Evolutionary conservation across 352 stramenopile genomes (phyloP), one percentile per base, ranked within the genome.

Genomic region (Pythium oligandrum): DNA sequence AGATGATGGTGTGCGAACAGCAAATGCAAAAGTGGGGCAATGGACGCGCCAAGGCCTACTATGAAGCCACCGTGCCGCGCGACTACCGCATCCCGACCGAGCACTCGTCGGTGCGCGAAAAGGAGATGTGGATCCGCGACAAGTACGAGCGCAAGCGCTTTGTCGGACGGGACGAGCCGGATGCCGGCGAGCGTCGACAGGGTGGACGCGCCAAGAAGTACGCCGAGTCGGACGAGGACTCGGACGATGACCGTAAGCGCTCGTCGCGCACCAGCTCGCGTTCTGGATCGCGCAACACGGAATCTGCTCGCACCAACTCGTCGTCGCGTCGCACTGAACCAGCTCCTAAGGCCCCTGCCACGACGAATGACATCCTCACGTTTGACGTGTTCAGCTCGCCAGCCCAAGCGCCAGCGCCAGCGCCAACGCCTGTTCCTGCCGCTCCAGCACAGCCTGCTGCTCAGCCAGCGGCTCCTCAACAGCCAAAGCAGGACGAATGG

Each of bases 21-120:
- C 81, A 92, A 79, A 97, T 98, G 91, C 71, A 96, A 74, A 84
- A 86, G 36, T 94, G 88, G 78, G 91, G 91, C 48, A 98, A 98
- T 59, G 76, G 60, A 5, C 78, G 78, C 35, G 87, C 83, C 40
- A 98, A 98, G 57, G 78, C 68, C 6, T 95, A 95, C 64, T 97
- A 90, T 53, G 91, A 98, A 53, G 86, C 86, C 3, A 83, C 82
- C 34, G 70, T 95, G 30, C 86, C 86, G 31, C 55, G 70, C 34
- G 83, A 92, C 59, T 90, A 86, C 65, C 81, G 77, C 53, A 66
- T 83, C 31, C 83, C 83, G 32, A 92, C 74, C 52, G 83, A 94
- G 40, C 83, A 94, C 48, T 85, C 78, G 48, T 71, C 61, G 4
- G 83, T 92, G 47, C 73, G 87, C n/a, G 87, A 96, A 37, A 90